Conservation (phyloP, 352 stramenopile species). For the Phytophthora sansomeana region DNA sequence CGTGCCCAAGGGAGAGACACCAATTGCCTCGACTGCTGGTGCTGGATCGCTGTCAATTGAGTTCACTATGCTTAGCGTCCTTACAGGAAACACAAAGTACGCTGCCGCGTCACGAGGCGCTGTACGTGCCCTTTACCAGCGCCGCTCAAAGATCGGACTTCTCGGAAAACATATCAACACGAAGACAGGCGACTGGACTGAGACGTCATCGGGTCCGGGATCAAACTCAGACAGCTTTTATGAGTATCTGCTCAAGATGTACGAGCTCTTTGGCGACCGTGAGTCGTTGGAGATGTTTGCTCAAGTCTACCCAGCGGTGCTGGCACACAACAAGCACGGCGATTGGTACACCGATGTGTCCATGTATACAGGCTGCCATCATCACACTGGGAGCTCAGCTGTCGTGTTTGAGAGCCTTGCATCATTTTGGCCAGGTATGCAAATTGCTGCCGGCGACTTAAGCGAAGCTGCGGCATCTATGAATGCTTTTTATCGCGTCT, state of each 20-base stretch:
- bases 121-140: constrained; percentile 80
- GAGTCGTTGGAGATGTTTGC: constrained; percentile 94
- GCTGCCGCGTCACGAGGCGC: constrained; percentile 65
- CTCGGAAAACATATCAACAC: constrained; percentile 98
- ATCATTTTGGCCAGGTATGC: constrained; percentile 97
- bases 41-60: constrained; percentile 97
- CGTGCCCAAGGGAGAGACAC: constrained; percentile 94
- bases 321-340: constrained; percentile 77
- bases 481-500: constrained; percentile 96
- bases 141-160: constrained; percentile 84
- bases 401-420: constrained; percentile 91
- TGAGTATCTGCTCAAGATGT: constrained; percentile 98
- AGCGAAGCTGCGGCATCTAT: constrained; percentile 82
- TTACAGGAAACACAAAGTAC: constrained; percentile 79
- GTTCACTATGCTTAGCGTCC: constrained; percentile 95
- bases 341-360: constrained; percentile 89
- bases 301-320: constrained; percentile 69
- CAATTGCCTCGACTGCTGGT: constrained; percentile 96
- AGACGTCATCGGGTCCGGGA: constrained; percentile 82
- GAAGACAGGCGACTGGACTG: constrained; percentile 85
- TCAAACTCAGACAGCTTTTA: constrained; percentile 98
- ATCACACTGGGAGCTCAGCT: constrained; percentile 38
- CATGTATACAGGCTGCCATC: constrained; percentile 81
- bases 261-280: constrained; percentile 94
- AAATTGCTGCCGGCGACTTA: constrained; percentile 94